Evolutionary conservation across 73 alveolate genomes (phyloP).

Genomic region (Uronychia setigera): DNA sequence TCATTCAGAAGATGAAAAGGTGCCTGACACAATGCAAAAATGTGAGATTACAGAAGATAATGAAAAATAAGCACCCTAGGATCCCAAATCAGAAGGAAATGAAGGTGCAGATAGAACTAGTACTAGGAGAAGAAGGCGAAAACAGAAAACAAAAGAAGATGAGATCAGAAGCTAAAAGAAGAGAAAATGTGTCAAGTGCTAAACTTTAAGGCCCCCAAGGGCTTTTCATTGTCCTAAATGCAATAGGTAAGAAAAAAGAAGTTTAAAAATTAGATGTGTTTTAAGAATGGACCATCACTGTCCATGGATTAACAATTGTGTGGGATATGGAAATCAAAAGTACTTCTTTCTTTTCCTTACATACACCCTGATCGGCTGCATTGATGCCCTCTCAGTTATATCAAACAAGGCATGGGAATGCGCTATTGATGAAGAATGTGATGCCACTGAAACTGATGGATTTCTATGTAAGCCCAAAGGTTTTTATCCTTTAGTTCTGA

Average conservation of each 20-base stretch:
- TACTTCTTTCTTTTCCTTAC: conserved; percentile 15
- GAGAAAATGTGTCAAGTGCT: background rate
- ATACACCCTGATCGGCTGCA: background rate
- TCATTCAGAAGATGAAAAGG: background rate
- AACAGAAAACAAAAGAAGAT: background rate
- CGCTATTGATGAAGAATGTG: background rate
- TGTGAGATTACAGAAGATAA: background rate
- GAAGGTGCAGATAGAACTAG: background rate
- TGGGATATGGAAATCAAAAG: conserved; percentile 1
- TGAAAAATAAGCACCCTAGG: too few species aligned
- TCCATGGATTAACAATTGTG: conserved; percentile 32
- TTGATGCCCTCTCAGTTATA: background rate
- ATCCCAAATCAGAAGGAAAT: background rate
- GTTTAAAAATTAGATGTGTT: background rate
- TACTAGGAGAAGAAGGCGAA: background rate
- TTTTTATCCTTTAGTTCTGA: background rate
- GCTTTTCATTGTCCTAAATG: background rate
- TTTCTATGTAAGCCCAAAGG: background rate
- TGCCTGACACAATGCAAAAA: background rate
- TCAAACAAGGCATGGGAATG: background rate
- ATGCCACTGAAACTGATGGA: background rate
- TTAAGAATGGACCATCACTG: conserved; percentile 36
- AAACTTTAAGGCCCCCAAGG: background rate
- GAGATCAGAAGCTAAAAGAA: background rate
- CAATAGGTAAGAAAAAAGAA: background rate